These are phyloP conservation scores for Xerophyta viscosa DNA, from an alignment of 106 monocot genomes.

Conservation along the genomic window DNA sequence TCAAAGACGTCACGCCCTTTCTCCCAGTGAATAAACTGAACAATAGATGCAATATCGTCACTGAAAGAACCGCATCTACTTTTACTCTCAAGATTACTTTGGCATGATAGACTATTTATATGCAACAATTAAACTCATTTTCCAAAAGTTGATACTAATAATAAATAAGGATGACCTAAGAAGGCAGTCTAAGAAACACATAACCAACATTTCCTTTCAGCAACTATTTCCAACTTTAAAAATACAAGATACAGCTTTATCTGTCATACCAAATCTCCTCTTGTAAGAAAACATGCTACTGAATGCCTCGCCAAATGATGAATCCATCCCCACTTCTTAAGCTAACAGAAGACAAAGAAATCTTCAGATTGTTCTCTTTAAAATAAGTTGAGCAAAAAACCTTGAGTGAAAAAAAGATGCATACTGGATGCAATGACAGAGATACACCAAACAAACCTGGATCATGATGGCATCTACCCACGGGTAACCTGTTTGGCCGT, in stretches of 20 bases:
- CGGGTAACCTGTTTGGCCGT: constrained; percentile 81
- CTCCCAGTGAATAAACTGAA: constrained; percentile 91
- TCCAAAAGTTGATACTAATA: no score
- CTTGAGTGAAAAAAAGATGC: not conserved
- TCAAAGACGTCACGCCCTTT: constrained; percentile 80
- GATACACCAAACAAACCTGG: constrained; percentile 41
- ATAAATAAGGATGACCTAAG: no score
- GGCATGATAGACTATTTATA: no score
- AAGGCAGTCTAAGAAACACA: not conserved
- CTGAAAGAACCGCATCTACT: no score
- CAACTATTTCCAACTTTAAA: no score
- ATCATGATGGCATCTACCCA: constrained; percentile 98
- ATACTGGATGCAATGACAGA: not conserved
- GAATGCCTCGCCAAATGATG: constrained; percentile 90
- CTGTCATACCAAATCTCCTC: constrained; percentile 74
- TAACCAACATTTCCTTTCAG: no score
- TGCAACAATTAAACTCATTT: no score
- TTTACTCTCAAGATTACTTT: no score
- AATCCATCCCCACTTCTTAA: constrained; percentile 94
- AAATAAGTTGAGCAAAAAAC: no score
- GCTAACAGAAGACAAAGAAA: constrained; percentile 23
- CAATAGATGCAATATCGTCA: no score
- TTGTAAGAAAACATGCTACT: constrained; percentile 88
- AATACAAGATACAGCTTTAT: no score
- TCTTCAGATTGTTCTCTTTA: constrained; percentile 4